These are phyloP conservation scores for Mycosphaerella arachidis DNA, from an alignment of 2,329 filamentous ascomycete species.

Conservation along the genomic window DNA sequence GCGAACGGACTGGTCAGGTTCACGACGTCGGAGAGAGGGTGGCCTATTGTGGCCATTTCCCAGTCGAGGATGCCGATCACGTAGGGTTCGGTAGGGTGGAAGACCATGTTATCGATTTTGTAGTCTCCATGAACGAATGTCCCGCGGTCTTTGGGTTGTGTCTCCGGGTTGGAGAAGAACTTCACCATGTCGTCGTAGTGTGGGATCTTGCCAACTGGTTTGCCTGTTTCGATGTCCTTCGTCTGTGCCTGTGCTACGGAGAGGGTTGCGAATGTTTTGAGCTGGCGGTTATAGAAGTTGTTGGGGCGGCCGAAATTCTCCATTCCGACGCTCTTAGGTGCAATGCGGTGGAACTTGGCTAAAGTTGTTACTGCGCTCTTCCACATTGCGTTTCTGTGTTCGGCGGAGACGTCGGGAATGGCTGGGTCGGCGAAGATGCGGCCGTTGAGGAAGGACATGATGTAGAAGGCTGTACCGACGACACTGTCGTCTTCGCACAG, in stretches of 20 bases:
- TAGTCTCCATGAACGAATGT: slow-evolving; percentile 91
- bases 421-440: slow-evolving; percentile 87
- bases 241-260: slow-evolving; percentile 71
- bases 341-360: slow-evolving; percentile 76
- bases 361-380: slow-evolving; percentile 76
- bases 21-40: slow-evolving; percentile 84
- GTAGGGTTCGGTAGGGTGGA: slow-evolving; percentile 78
- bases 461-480: slow-evolving; percentile 89
- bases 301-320: slow-evolving; percentile 65
- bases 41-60: slow-evolving; percentile 98
- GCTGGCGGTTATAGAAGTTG: slow-evolving; percentile 82
- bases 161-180: slow-evolving; percentile 67
- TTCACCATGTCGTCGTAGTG: slow-evolving; percentile 73
- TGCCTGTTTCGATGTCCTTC: slow-evolving; percentile 70
- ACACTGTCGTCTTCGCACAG: slow-evolving; percentile 78
- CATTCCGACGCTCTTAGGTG: slow-evolving; percentile 63
- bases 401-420: slow-evolving; percentile 66
- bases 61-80: slow-evolving; percentile 95
- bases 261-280: slow-evolving; percentile 76
- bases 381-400: slow-evolving; percentile 78
- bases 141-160: slow-evolving; percentile 71
- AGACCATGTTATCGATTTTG: slow-evolving; percentile 67
- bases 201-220: slow-evolving; percentile 75
- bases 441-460: slow-evolving; percentile 94
- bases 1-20: slow-evolving; percentile 61